phyloP scores from a whole-genome alignment of 1,284 basidiomycete genomes.

The Moniliophthora roreri region DNA sequence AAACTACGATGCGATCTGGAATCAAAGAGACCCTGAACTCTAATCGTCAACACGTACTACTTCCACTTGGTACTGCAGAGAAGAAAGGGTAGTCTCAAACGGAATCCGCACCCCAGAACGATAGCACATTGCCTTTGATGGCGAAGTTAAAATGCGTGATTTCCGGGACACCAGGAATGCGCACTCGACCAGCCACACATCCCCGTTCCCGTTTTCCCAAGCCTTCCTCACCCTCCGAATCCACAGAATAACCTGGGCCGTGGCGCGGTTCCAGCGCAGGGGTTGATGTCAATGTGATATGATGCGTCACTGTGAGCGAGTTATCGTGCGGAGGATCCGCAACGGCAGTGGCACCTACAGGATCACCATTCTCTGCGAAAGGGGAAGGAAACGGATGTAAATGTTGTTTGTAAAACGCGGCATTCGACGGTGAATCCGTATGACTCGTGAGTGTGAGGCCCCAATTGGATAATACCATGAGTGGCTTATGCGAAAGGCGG shows the following conservation, averaged over 20 bases:
- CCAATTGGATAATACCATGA: constrained; percentile 67
- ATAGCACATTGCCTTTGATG: constrained; percentile 15
- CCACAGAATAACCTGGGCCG: constrained; percentile 24
- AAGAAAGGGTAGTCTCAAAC: background rate
- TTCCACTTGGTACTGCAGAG: no score
- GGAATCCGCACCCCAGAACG: background rate
- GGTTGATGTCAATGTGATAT: constrained; percentile 40
- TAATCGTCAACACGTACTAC: no score
- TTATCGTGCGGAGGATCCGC: background rate
- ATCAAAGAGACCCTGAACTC: background rate
- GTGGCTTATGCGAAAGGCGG: constrained; percentile 47
- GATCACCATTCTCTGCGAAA: constrained; percentile 15
- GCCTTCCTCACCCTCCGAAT: constrained; percentile 25
- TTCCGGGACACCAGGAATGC: constrained; percentile 26
- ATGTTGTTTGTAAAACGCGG: constrained; percentile 50
- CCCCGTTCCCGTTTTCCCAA: constrained; percentile 18
- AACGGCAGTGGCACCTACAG: constrained; percentile 9
- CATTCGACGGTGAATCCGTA: constrained; percentile 20
- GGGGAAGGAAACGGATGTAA: constrained; percentile 44
- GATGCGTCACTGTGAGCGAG: constrained; percentile 38
- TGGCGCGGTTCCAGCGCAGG: constrained; percentile 26
- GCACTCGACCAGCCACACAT: constrained; percentile 30
- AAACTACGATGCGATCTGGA: background rate
- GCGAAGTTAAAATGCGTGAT: constrained; percentile 23
- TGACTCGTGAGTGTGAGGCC: constrained; percentile 38